Conservation (phyloP, 2,329 filamentous ascomycete genomes). For the Cladosporium sp. region DNA sequence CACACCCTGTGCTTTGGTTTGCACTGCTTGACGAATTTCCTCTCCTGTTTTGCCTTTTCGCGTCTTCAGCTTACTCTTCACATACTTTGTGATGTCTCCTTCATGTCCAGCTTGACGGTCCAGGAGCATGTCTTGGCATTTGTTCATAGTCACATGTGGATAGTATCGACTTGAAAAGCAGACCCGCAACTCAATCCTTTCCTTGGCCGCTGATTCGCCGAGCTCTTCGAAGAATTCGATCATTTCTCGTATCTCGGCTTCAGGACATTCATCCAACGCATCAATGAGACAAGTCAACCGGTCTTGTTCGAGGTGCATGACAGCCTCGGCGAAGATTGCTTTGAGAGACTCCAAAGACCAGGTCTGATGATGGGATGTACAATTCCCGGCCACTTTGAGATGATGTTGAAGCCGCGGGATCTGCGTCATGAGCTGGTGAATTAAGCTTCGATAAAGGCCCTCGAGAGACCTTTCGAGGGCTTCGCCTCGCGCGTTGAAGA, state of each 20-base stretch:
- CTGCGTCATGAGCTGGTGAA: constrained; percentile 49
- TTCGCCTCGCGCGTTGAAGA: constrained; percentile 53
- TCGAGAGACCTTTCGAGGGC: constrained; percentile 48
- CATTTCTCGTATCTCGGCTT: constrained; percentile 43
- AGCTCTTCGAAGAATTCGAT: constrained; percentile 42
- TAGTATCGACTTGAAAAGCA: constrained; percentile 51
- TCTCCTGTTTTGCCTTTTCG: neutral
- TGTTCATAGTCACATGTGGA: neutral
- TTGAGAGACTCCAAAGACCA: neutral
- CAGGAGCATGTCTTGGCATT: neutral
- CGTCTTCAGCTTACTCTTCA: constrained; percentile 8
- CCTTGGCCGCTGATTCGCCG: constrained; percentile 18
- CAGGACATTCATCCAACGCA: constrained; percentile 51
- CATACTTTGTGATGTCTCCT: constrained; percentile 2
- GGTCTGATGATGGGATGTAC: neutral
- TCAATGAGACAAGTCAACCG: constrained; percentile 45
- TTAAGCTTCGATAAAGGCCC: constrained; percentile 53
- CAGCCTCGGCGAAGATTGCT: neutral
- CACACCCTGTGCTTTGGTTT: constrained; percentile 13
- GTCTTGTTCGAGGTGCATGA: constrained; percentile 30
- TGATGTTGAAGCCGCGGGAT: constrained; percentile 38
- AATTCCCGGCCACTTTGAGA: too few relatives aligned
- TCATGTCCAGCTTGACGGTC: constrained; percentile 1
- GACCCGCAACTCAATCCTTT: constrained; percentile 30
- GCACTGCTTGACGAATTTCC: neutral